These are phyloP conservation scores for Craterostigma plantagineum DNA, from an alignment of 257 asterid genomes.

Conservation along the genomic window DNA sequence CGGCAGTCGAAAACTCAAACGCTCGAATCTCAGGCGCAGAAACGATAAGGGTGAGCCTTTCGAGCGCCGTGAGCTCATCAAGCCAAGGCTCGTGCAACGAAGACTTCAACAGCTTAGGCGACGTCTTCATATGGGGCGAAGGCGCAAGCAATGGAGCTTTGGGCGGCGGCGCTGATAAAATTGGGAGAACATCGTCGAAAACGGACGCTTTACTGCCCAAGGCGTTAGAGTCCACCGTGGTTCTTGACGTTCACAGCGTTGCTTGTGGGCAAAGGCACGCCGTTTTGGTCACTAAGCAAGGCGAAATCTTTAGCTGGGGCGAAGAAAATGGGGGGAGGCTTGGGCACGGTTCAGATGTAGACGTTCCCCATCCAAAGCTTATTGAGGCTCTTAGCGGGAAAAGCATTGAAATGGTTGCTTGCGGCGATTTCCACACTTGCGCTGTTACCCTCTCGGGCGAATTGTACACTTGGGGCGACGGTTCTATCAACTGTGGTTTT, in stretches of 20 bases:
- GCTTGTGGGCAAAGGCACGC: conserved; percentile 65
- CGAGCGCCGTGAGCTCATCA: conserved; percentile 81
- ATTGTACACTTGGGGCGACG: conserved; percentile 80
- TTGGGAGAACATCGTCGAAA: conserved; percentile 14
- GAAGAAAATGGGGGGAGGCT: conserved; percentile 70
- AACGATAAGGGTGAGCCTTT: conserved; percentile 54
- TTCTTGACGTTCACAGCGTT: conserved; percentile 49
- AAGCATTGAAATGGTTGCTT: conserved; percentile 43
- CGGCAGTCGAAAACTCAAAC: conserved; percentile 25
- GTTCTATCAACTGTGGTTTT: conserved; percentile 30
- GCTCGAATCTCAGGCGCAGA: conserved; percentile 42
- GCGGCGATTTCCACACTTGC: conserved; percentile 70
- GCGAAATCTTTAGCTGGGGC: conserved; percentile 86
- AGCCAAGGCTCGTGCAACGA: conserved; percentile 78
- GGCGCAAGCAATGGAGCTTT: conserved; percentile 44
- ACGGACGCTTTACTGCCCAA: conserved; percentile 43
- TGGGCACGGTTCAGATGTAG: conserved; percentile 68
- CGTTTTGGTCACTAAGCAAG: conserved; percentile 58
- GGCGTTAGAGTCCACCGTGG: conserved; percentile 49
- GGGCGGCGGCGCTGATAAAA: conserved; percentile 39
- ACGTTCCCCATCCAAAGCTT: conserved; percentile 45
- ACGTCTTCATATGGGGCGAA: conserved; percentile 88
- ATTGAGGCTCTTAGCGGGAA: conserved; percentile 39
- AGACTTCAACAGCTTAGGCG: conserved; percentile 64
- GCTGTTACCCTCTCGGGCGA: conserved; percentile 73